phyloP scores from a whole-genome alignment of 2,329 filamentous ascomycete genomes.

The Botrytis paeoniae region DNA sequence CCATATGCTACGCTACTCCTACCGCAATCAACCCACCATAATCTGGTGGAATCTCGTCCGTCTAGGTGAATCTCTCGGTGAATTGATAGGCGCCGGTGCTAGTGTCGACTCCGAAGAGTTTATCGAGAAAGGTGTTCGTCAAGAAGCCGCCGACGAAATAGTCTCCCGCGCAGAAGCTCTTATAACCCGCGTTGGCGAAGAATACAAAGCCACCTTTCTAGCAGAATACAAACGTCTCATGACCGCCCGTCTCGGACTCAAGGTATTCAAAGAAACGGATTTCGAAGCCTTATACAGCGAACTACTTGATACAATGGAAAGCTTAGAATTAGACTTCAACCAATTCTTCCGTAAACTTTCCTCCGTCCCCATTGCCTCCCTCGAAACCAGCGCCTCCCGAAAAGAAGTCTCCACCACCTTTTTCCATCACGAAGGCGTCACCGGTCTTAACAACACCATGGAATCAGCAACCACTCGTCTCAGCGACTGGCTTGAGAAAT shows the following conservation, averaged over 20 bases:
- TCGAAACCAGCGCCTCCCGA: conserved; percentile 63
- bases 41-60: conserved; percentile 99
- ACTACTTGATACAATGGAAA: conserved; percentile 76
- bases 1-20: conserved; percentile 79
- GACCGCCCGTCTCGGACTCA: conserved; percentile 74
- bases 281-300: conserved; percentile 81
- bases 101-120: conserved; percentile 71
- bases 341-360: conserved; percentile 86
- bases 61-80: conserved; percentile 83
- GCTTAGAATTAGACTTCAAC: conserved; percentile 85
- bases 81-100: conserved; percentile 76
- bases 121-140: conserved; percentile 65
- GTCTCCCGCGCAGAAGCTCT: conserved; percentile 77
- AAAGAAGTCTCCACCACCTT: conserved; percentile 67
- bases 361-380: conserved; percentile 55
- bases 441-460: conserved; percentile 55
- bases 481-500: conserved; percentile 76
- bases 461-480: conserved; percentile 64
- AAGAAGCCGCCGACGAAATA: conserved; percentile 67
- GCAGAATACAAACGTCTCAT: conserved; percentile 87
- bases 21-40: conserved; percentile 89
- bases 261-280: conserved; percentile 65
- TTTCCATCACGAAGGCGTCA: conserved; percentile 73
- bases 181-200: conserved; percentile 77
- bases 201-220: conserved; percentile 84